Percentiles rank a stretch among this genome's conserved stretches.
Evolutionary conservation across 495 filamentous ascomycete genomes (phyloP).

Genomic region (Evernia prunastri): DNA sequence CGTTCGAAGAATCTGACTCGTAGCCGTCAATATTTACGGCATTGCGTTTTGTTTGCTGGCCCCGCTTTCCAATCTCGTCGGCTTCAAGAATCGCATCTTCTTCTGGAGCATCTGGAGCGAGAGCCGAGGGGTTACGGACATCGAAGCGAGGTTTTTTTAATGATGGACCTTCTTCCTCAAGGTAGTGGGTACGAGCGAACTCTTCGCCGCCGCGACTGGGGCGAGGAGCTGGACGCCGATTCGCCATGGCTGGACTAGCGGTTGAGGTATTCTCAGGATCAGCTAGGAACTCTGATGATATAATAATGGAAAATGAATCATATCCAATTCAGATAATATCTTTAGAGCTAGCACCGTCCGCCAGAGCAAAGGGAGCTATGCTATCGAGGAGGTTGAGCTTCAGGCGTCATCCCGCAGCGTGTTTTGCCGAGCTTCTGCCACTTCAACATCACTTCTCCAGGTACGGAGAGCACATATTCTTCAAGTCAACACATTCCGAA

Average conservation of each 20-base stretch:
- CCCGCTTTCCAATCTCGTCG: constrained; percentile 84
- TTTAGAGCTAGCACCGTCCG: neutral
- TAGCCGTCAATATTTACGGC: constrained; percentile 95
- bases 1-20: constrained; percentile 89
- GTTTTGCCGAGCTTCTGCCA: neutral
- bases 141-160: constrained; percentile 92
- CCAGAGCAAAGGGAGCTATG: neutral
- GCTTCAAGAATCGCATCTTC: constrained; percentile 79
- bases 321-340: neutral
- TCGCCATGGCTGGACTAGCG: neutral
- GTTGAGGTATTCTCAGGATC: neutral
- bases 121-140: constrained; percentile 82
- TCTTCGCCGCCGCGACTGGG: constrained; percentile 79
- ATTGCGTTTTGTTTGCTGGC: constrained; percentile 72
- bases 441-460: neutral
- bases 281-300: neutral
- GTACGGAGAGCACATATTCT: neutral
- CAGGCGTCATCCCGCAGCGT: constrained; percentile 7
- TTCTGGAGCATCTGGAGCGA: constrained; percentile 70
- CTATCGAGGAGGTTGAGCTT: neutral
- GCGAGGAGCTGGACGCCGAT: constrained; percentile 54
- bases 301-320: neutral
- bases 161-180: constrained; percentile 43
- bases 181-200: constrained; percentile 64
- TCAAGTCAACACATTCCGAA: neutral